These are phyloP conservation scores for Diaporthe destruens DNA, from an alignment of 2,329 filamentous ascomycete genomes.

Conservation along the genomic window DNA sequence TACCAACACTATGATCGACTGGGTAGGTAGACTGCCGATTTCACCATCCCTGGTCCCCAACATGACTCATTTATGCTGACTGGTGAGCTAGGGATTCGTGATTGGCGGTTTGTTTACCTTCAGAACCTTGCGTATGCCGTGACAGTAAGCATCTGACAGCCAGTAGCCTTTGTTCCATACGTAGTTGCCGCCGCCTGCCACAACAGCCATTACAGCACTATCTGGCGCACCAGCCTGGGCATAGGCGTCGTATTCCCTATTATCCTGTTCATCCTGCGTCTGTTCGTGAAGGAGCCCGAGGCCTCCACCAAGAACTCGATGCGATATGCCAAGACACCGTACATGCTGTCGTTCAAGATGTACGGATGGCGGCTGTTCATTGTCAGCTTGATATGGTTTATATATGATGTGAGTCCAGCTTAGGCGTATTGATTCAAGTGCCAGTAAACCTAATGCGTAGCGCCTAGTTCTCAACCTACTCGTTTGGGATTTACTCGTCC, in stretches of 20 bases:
- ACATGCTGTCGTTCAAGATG: slow-evolving; percentile 68
- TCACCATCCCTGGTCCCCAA: background rate
- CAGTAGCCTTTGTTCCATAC: slow-evolving; percentile 45
- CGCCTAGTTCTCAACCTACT: slow-evolving; percentile 80
- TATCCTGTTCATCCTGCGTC: slow-evolving; percentile 76
- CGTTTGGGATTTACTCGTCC: slow-evolving; percentile 87
- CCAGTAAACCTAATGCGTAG: background rate
- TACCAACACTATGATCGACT: slow-evolving; percentile 89
- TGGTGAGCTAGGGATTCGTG: slow-evolving; percentile 75
- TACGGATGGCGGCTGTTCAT: slow-evolving; percentile 80
- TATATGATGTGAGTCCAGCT: slow-evolving; percentile 14
- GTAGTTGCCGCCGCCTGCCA: slow-evolving; percentile 68
- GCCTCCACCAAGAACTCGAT: slow-evolving; percentile 80
- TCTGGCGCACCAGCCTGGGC: slow-evolving; percentile 86
- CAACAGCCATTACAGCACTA: slow-evolving; percentile 75
- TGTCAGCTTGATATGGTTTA: slow-evolving; percentile 84
- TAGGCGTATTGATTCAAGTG: background rate
- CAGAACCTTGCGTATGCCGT: background rate
- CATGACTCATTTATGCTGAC: slow-evolving; percentile 38
- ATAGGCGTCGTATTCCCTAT: slow-evolving; percentile 84
- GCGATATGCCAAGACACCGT: slow-evolving; percentile 70
- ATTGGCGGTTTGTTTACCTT: slow-evolving; percentile 70
- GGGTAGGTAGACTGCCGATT: slow-evolving; percentile 40
- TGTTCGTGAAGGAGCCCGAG: slow-evolving; percentile 82
- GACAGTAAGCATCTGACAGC: background rate